Conservation (phyloP, 2,329 filamentous ascomycete genomes). For the Arthrinium phaeospermum region DNA sequence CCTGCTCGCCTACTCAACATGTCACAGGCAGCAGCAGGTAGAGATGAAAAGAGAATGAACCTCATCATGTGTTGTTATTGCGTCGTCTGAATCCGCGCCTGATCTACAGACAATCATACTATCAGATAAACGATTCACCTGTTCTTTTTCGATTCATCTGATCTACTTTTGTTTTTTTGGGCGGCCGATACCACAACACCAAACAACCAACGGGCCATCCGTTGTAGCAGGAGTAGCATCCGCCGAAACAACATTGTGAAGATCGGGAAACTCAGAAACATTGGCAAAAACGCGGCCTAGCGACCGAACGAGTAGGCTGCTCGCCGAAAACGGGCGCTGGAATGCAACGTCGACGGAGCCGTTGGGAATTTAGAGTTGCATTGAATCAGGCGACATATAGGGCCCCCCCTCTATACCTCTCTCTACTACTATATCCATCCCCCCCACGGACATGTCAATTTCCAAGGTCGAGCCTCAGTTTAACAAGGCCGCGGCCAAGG, state of each 20-base stretch:
- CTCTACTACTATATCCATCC: too few relatives aligned
- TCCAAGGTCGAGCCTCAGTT: background rate
- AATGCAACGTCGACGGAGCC: slow-evolving; percentile 8
- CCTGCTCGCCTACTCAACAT: background rate
- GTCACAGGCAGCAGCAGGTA: background rate
- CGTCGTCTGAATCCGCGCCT: background rate
- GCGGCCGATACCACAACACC: background rate
- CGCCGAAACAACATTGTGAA: background rate
- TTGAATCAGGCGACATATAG: background rate
- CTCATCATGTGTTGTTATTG: background rate
- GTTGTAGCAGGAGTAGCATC: background rate
- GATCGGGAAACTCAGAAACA: background rate
- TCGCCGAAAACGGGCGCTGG: background rate
- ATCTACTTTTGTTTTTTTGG: background rate
- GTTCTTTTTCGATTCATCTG: background rate
- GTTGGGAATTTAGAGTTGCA: slow-evolving; percentile 13
- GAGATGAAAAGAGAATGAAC: background rate
- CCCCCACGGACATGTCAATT: background rate
- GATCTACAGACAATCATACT: background rate
- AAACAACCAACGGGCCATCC: background rate
- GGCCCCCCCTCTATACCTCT: background rate
- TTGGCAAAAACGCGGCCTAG: background rate
- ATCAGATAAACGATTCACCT: background rate
- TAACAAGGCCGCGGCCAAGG: background rate
- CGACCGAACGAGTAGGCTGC: background rate